Evolutionary conservation across 2,329 filamentous ascomycete genomes (phyloP).

Genomic region (Monilinia aucupariae): DNA sequence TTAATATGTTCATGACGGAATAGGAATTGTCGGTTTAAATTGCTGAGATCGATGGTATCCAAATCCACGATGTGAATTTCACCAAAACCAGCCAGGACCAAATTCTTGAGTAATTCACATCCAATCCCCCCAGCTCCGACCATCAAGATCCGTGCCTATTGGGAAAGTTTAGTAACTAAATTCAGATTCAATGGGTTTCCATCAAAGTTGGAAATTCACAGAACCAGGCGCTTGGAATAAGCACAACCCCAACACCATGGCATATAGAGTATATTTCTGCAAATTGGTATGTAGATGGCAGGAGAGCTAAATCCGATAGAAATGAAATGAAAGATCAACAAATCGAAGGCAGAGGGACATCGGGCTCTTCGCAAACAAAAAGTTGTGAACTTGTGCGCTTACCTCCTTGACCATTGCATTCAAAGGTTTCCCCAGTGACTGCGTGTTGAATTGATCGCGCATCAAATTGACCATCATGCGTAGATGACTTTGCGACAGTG

Average conservation of each 20-base stretch:
- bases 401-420: slow-evolving; percentile 66
- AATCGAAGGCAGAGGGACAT: neutral
- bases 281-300: neutral
- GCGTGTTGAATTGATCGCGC: slow-evolving; percentile 53
- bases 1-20: slow-evolving; percentile 98
- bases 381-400: slow-evolving; percentile 23
- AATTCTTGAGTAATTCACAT: slow-evolving; percentile 94
- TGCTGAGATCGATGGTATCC: slow-evolving; percentile 96
- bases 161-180: slow-evolving; percentile 34
- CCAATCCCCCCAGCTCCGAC: slow-evolving; percentile 96
- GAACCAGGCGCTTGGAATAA: neutral
- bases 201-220: slow-evolving; percentile 11
- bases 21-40: slow-evolving; percentile 94
- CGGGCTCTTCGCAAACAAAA: neutral
- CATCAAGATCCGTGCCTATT: slow-evolving; percentile 79
- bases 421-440: slow-evolving; percentile 61
- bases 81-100: slow-evolving; percentile 85
- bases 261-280: neutral
- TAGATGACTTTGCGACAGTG: slow-evolving; percentile 5
- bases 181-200: slow-evolving; percentile 2
- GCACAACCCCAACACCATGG: neutral
- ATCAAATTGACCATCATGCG: slow-evolving; percentile 26
- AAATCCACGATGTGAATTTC: slow-evolving; percentile 94
- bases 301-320: neutral
- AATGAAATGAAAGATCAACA: neutral